Percentiles rank a stretch among this genome's conserved stretches.
phyloP scores from a whole-genome alignment of 2,329 filamentous ascomycete genomes.

The Emydomyces testavorans region DNA sequence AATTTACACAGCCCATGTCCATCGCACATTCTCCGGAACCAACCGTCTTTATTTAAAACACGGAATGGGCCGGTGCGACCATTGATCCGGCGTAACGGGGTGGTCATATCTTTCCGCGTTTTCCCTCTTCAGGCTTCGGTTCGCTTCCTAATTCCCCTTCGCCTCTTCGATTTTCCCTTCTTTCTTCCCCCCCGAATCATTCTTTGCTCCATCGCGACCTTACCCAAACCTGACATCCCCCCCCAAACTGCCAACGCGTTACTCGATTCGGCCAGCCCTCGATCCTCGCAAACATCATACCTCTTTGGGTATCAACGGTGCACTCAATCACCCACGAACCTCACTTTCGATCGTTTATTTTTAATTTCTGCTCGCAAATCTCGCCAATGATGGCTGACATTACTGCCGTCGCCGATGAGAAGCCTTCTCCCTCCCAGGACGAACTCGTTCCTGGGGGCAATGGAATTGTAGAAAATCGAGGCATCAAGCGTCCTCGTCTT shows the following conservation, averaged over 20 bases:
- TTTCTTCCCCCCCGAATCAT: constrained; percentile 15
- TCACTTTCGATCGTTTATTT: constrained; percentile 10
- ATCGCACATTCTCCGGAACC: background rate
- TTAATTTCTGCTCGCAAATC: constrained; percentile 12
- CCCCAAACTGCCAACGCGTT: constrained; percentile 32
- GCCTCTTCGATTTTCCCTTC: constrained; percentile 20
- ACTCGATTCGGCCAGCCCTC: constrained; percentile 35
- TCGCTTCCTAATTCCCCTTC: constrained; percentile 15
- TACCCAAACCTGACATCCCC: constrained; percentile 32
- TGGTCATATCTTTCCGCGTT: constrained; percentile 15
- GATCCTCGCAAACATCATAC: constrained; percentile 34
- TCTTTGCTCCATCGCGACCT: constrained; percentile 21
- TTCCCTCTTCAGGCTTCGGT: constrained; percentile 19
- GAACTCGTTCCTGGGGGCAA: constrained; percentile 55
- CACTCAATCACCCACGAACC: background rate
- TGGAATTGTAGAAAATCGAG: constrained; percentile 61
- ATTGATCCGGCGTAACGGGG: constrained; percentile 8
- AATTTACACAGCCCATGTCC: constrained; percentile 1
- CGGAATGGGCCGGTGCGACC: background rate
- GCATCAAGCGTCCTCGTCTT: constrained; percentile 78
- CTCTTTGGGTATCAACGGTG: constrained; percentile 32
- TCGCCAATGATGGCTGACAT: constrained; percentile 58
- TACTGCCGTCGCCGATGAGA: constrained; percentile 64
- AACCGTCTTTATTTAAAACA: background rate
- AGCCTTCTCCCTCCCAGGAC: constrained; percentile 63